phyloP scores from a whole-genome alignment of 2,329 filamentous ascomycete species.

The Ophiostoma ulmi region DNA sequence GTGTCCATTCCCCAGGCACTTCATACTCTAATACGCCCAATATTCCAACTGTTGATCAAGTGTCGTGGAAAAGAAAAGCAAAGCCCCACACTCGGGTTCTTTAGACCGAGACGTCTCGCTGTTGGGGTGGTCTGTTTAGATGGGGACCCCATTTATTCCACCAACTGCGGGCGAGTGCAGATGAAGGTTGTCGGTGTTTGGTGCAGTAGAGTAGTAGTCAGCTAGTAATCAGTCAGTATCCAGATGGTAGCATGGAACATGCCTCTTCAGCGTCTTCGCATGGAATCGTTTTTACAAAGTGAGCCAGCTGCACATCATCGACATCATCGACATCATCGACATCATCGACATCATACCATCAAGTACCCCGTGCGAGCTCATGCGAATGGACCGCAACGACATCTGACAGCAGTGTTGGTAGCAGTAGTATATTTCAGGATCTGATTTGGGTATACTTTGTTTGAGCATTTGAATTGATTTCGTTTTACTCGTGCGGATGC shows the following conservation, averaged over 20 bases:
- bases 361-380: too few species aligned
- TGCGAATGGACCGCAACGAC: too few species aligned
- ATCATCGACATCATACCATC: too few species aligned
- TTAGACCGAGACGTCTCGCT: conserved; percentile 19
- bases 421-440: too few species aligned
- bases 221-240: not conserved
- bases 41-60: not conserved
- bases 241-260: not conserved
- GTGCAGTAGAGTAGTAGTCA: not conserved
- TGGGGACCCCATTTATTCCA: conserved; percentile 21
- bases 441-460: too few species aligned
- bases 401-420: too few species aligned
- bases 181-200: not conserved
- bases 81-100: conserved; percentile 19
- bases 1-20: not conserved
- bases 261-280: not conserved
- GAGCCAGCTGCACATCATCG: not conserved
- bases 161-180: conserved; percentile 18
- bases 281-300: not conserved
- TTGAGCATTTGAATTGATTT: too few species aligned
- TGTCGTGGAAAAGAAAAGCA: conserved; percentile 10
- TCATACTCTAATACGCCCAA: not conserved
- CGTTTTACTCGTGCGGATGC: too few species aligned
- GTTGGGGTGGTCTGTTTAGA: not conserved
- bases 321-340: too few species aligned